Evolutionary conservation across 1,284 basidiomycete species (phyloP).

Genomic region (Tremellales sp.): DNA sequence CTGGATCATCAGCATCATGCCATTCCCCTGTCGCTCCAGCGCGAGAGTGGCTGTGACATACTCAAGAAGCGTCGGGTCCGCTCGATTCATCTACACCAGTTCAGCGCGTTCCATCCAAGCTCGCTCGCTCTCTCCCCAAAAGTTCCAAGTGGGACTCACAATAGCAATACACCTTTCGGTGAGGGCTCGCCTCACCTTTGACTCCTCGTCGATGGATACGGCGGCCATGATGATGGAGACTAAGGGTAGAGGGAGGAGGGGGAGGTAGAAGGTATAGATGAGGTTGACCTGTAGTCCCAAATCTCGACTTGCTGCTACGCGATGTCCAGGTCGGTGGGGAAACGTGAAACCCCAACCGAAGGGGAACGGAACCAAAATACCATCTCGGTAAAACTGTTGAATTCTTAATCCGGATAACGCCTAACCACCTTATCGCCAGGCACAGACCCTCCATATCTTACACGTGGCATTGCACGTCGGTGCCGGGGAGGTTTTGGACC

Average conservation of each 20-base stretch:
- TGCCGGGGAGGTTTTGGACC: too few species aligned
- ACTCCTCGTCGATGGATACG: conserved; percentile 33
- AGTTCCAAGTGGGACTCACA: conserved; percentile 24
- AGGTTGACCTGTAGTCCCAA: neutral
- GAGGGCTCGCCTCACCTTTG: conserved; percentile 59
- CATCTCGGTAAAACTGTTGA: too few species aligned
- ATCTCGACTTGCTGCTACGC: too few species aligned
- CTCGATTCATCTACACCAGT: conserved; percentile 72
- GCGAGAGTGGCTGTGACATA: conserved; percentile 19
- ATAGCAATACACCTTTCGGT: conserved; percentile 96
- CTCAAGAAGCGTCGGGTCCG: conserved; percentile 79
- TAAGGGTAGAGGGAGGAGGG: neutral
- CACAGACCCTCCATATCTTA: too few species aligned
- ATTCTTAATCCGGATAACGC: too few species aligned
- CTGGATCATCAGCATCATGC: conserved; percentile 23
- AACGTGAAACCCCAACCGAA: neutral
- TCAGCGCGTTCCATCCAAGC: neutral
- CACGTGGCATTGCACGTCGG: too few species aligned
- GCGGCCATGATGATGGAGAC: conserved; percentile 29
- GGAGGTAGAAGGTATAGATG: neutral
- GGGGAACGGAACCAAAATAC: too few species aligned
- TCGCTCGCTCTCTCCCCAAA: neutral
- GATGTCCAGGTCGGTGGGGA: neutral
- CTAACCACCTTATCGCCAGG: too few species aligned
- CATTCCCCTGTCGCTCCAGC: neutral